Percentiles rank a stretch among this genome's conserved stretches.
phyloP scores from a whole-genome alignment of 2,329 filamentous ascomycete genomes.

The Paracamarosporium sp. region DNA sequence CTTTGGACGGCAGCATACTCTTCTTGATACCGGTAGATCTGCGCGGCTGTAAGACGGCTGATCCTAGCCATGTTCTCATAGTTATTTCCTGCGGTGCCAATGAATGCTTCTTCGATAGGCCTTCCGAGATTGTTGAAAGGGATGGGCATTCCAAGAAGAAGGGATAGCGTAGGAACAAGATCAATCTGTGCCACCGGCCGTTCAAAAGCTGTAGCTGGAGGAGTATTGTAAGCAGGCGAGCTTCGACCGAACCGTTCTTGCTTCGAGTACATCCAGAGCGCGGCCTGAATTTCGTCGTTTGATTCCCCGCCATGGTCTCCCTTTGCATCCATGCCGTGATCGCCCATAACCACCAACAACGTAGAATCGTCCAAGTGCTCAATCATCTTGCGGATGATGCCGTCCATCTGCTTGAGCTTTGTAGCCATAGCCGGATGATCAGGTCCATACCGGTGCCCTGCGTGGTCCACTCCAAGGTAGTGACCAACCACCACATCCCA shows the following conservation, averaged over 20 bases:
- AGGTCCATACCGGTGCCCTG: conserved; percentile 93
- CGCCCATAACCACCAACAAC: conserved; percentile 94
- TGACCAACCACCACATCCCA: conserved; percentile 98
- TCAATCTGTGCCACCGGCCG: conserved; percentile 86
- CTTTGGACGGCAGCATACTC: conserved; percentile 80
- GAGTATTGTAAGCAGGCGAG: conserved; percentile 62
- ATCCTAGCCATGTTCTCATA: conserved; percentile 81
- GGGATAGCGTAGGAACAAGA: conserved; percentile 86
- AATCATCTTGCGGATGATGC: conserved; percentile 75
- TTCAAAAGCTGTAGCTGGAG: conserved; percentile 75
- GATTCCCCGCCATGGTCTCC: conserved; percentile 99
- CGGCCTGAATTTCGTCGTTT: conserved; percentile 92
- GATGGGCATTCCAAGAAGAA: conserved; percentile 89
- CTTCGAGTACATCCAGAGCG: conserved; percentile 98
- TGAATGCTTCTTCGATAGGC: conserved; percentile 93
- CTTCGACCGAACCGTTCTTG: conserved; percentile 82
- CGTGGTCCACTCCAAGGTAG: conserved; percentile 94
- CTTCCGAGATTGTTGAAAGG: conserved; percentile 94
- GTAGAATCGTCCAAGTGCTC: conserved; percentile 81
- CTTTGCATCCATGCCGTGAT: conserved; percentile 97
- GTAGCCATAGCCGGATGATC: conserved; percentile 89
- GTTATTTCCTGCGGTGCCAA: conserved; percentile 70
- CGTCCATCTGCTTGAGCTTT: conserved; percentile 92
- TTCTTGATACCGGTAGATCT: conserved; percentile 86
- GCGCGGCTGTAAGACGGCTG: conserved; percentile 78